Evolutionary conservation across 345 rosid genomes (phyloP).

Genomic region (Corchorus olitorius): DNA sequence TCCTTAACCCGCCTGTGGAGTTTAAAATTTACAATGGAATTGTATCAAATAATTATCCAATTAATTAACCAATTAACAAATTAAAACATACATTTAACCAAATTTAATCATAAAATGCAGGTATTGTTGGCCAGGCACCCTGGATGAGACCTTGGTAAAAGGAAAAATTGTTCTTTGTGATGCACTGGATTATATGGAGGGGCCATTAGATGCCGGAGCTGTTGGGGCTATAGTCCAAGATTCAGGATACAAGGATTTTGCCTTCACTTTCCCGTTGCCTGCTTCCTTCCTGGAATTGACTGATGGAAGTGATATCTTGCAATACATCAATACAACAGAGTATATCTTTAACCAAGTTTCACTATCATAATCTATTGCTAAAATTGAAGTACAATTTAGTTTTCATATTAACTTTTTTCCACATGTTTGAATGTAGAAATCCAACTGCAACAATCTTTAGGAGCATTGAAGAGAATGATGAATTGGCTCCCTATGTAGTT

Average conservation of each 20-base stretch:
- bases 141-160: background rate
- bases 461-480: background rate
- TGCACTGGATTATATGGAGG: background rate
- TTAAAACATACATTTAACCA: background rate
- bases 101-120: slow-evolving; percentile 1
- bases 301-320: background rate
- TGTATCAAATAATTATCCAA: no score
- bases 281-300: background rate
- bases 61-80: no score
- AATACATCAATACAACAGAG: background rate
- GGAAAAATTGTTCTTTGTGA: slow-evolving; percentile 15
- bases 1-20: no score
- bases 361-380: background rate
- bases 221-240: background rate
- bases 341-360: background rate
- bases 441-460: background rate
- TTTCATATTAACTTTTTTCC: background rate
- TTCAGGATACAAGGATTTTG: background rate
- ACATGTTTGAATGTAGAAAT: background rate
- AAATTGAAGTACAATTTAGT: background rate
- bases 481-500: slow-evolving; percentile 28
- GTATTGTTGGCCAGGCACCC: background rate
- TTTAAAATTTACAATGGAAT: no score
- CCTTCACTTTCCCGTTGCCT: background rate
- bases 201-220: slow-evolving; percentile 4